Evolutionary conservation across 2,329 filamentous ascomycete genomes (phyloP), one percentile per base, ranked within the genome.

Genomic region (Exophiala lecanii-corni): DNA sequence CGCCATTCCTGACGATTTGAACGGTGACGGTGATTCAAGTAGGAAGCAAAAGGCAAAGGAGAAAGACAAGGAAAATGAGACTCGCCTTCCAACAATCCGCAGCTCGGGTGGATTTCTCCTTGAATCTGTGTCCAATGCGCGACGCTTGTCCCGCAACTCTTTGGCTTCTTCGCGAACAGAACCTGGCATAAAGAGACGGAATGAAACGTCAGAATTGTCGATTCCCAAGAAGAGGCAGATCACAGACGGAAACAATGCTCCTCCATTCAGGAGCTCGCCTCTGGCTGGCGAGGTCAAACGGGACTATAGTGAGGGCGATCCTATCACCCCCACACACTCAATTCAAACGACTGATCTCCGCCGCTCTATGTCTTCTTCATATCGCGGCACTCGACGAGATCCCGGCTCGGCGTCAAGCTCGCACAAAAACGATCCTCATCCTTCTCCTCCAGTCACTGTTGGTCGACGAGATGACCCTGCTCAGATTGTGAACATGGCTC

Each of bases 401-500:
- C 40, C 26, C 28, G 43, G 10, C 30, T 36, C 45, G n/a, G 36
- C 42, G 4, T 43, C 43, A 9, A 33, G 23, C 25, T 44, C 42
- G 5, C 23, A 21, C 16, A 40, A 45, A 13, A n/a, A 19, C 7
- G 43, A 42, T 10, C 21, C 23, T n/a, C 32, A 43, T 34, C 39
- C 12, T 17, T 23, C 39, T 23, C 15, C 50, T 7, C 5, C 36
- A 18, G 36, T 33, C 28, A 39, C 30, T 16, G 43, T 49, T 9
- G 70, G 65, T 4, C 59, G 85, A 15, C 80, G 88, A 56, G 74
- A 84, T 47, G 89, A 96, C 58, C 84, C 89, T 5, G 79, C 84
- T 3, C 86, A 95, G 63, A 94, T 97, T 51, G 88, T 97, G 31
- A 89, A 89, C 58, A 86, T 97, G 77, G 91, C 91, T 1, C 67